A percentile compares a stretch with the other conserved stretches of the same genome.
Conservation (phyloP, 2,329 filamentous ascomycete species). For the Colletotrichum costaricense region DNA sequence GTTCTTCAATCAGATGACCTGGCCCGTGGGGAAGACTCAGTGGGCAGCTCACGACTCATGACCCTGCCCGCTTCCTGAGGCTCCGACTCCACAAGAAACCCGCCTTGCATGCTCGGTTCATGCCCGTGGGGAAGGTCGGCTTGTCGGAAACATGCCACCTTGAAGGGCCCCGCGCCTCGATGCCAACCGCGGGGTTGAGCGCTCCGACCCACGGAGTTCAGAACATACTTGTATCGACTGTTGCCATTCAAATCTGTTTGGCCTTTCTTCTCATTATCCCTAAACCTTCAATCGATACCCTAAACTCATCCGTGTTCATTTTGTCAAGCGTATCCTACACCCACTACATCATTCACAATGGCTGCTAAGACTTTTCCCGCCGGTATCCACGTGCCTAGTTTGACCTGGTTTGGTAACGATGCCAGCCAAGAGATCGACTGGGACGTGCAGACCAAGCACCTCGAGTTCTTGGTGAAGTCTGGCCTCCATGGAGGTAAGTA, state of each 20-base stretch:
- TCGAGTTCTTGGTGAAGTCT: slow-evolving; percentile 64
- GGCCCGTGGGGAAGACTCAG: background rate
- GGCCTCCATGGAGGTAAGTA: slow-evolving; percentile 60
- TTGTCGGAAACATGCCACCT: slow-evolving; percentile 17
- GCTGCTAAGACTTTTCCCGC: slow-evolving; percentile 53
- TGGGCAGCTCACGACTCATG: background rate
- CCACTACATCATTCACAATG: slow-evolving; percentile 41
- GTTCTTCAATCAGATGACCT: background rate
- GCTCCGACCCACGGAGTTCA: slow-evolving; percentile 28
- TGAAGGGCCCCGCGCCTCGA: slow-evolving; percentile 1
- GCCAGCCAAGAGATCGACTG: slow-evolving; percentile 65
- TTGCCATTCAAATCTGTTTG: background rate
- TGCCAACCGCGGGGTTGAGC: background rate
- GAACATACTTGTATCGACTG: slow-evolving; percentile 11
- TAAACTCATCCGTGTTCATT: background rate
- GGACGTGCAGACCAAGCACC: slow-evolving; percentile 62
- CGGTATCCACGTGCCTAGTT: slow-evolving; percentile 66
- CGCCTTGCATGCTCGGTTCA: slow-evolving; percentile 4
- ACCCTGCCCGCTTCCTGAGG: background rate
- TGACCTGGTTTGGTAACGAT: slow-evolving; percentile 65
- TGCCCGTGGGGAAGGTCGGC: slow-evolving; percentile 15
- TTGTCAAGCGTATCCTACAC: background rate
- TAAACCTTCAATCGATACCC: background rate
- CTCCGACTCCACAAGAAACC: background rate
- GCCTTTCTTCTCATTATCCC: background rate